Evolutionary conservation across 2,329 filamentous ascomycete genomes (phyloP).

Genomic region (Coniochaeta sp.): DNA sequence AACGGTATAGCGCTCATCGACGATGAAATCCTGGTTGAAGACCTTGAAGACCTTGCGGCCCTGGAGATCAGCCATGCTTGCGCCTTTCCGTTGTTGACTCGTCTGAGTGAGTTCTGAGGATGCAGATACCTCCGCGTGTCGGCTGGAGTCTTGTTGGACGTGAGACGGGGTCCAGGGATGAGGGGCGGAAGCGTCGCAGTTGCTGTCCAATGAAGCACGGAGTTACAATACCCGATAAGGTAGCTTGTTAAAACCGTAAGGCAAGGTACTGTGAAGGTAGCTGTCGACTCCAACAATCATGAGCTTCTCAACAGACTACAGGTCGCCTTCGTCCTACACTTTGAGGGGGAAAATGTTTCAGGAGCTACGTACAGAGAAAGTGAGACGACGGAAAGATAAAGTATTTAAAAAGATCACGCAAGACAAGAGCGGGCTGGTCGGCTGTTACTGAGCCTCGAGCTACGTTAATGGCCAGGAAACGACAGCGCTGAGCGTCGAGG

Average conservation of each 20-base stretch:
- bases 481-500: neutral
- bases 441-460: neutral
- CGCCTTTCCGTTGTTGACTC: neutral
- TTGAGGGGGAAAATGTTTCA: neutral
- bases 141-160: neutral
- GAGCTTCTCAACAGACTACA: neutral
- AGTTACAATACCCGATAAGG: neutral
- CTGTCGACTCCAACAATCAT: neutral
- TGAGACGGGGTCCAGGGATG: neutral
- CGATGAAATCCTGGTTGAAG: conserved; percentile 98
- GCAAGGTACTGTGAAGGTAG: neutral
- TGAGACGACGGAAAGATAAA: neutral
- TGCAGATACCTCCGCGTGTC: neutral
- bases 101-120: neutral
- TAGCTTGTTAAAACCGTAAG: neutral
- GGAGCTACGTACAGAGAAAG: neutral
- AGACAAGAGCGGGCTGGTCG: neutral
- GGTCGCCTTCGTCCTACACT: neutral
- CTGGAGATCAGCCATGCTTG: conserved; percentile 25
- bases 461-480: neutral
- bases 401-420: neutral
- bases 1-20: conserved; percentile 96
- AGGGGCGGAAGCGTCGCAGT: neutral
- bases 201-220: neutral
- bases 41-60: conserved; percentile 93